Evolutionary conservation across 2,329 filamentous ascomycete genomes (phyloP), one percentile per base, ranked within the genome.

Genomic region (Pestalotiopsis sp.): DNA sequence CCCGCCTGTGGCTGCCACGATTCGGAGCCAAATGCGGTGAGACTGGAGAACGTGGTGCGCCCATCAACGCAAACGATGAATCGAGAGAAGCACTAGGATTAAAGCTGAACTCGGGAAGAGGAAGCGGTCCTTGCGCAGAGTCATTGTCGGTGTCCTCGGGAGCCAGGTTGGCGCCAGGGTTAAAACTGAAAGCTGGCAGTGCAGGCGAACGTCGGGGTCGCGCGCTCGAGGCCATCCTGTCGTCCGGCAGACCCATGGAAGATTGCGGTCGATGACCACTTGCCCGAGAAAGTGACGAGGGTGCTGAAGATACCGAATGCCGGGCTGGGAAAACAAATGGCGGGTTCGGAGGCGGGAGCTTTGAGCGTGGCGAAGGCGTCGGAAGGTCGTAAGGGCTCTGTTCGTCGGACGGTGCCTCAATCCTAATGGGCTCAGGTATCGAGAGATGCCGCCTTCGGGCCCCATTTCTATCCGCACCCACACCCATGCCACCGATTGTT

Each of bases 1-100:
- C 92, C 75, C 95, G 89, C 74, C 91, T 87, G 78, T 97, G 95
- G 38, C 92, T 90, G 77, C 94, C 92, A 25, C 91, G 90, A 40
- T 82, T 83, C 20, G 90, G 85, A 6, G 83, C 78, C 1, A 82
- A 77, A 49, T 82, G 80, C 2, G 83, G 81, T 4, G 87, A 87
- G 17, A 82, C 80, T 13, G 88, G 86, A n/a, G 87, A 87, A 5
- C 59, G 79, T 0, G 88, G 85, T 14, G 89, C 88, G 65, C 85
- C 87, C 25, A 89, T 76, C n/a, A 86, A 80, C 17, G 81, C 76
- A 7, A 57, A 68, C 11, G 72, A 66, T 25, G 71, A 67, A 20
- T 65, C 66, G 4, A 70, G 71, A 36, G 71, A 66, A 13, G 72
- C 81, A 14, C 85, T 85, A 2, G 86, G 86, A 67, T 89, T 89